Evolutionary conservation across 176 grass and related monocot genomes (phyloP), one percentile per base, ranked within the genome.

Genomic region (Musa schizocarpa): DNA sequence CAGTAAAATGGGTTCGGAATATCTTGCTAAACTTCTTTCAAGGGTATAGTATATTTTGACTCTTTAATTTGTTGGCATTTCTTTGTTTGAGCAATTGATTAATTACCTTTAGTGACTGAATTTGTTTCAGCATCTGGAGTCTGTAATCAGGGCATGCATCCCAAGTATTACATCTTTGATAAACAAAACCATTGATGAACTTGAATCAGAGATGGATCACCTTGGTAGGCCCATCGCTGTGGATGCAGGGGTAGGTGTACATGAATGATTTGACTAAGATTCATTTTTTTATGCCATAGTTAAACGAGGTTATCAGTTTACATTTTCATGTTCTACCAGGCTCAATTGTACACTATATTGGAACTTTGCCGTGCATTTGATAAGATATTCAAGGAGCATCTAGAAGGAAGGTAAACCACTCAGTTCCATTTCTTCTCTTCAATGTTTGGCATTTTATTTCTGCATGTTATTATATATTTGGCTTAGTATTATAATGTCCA

Each of bases 301-400:
- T 34, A 17, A 34, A 68, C 23, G 43, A 26, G 10, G 7, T 54
- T 57, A 24, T 52, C 68, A 22, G 50, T 71, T 8, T 63, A 50
- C 1, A 79, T 72, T 71, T 59, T 7, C 69, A 9, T 83, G 34
- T 52, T 72, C 78, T 69, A 63, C 66, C 81, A 98, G 95, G 90
- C 95, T 85, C 95, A 93, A 50, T 64, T 98, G 72, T 94, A 98
- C 78, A 86, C 80, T 34, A 84, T 99, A 67, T 81, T 99, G 90
- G 95, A 99, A 68, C 86, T 99, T 52, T 99, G 95, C 52, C 90
- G 90, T 50, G 86, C 90, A 56, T 99, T 99, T 86, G 86, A 94
- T 55, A 94, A 86, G 86, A 94, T 99, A 82, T 99, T 99, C 78
- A 99, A 89, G 74, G 95, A 99, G 64, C 95, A 99, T 83, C 88